Percentiles rank a stretch among this genome's conserved stretches.
These are phyloP conservation scores for Pseudocercospora macadamiae DNA, from an alignment of 2,329 filamentous ascomycete species.

Conservation along the genomic window DNA sequence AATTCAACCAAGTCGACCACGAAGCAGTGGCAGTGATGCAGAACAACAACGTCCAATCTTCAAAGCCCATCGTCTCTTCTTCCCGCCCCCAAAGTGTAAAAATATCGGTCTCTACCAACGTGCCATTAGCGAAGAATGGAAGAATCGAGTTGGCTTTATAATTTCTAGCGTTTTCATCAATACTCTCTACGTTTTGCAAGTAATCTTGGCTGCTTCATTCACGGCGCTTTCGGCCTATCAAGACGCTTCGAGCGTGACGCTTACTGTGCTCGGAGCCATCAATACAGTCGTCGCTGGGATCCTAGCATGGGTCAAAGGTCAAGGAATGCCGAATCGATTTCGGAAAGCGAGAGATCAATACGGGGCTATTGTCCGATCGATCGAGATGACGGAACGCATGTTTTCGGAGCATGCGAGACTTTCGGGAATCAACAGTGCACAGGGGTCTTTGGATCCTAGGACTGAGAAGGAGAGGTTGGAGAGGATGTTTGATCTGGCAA, in stretches of 20 bases:
- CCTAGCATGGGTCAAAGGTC: not conserved
- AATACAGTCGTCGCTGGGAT: not conserved
- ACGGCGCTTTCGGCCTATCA: not conserved
- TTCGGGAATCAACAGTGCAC: not conserved
- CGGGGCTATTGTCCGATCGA: not conserved
- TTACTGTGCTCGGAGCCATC: not conserved
- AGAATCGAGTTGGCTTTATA: not conserved
- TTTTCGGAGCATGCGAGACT: not conserved
- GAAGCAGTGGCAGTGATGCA: not conserved
- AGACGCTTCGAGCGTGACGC: not conserved
- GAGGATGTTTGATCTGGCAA: not conserved
- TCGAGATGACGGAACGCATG: not conserved
- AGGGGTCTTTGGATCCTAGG: not conserved
- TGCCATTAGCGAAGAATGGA: not conserved
- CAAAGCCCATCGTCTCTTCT: not conserved
- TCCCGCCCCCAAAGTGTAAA: not conserved
- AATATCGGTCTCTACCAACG: not conserved
- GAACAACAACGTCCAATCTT: not conserved
- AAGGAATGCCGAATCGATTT: not conserved
- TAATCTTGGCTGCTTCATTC: not conserved
- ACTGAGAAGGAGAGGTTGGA: not conserved
- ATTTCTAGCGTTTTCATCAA: not conserved
- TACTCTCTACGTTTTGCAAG: not conserved
- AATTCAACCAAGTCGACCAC: not conserved
- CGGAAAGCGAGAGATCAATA: not conserved